Evolutionary conservation across 805 yeast species (phyloP).

Genomic region (Hanseniaspora hatyaiensis): DNA sequence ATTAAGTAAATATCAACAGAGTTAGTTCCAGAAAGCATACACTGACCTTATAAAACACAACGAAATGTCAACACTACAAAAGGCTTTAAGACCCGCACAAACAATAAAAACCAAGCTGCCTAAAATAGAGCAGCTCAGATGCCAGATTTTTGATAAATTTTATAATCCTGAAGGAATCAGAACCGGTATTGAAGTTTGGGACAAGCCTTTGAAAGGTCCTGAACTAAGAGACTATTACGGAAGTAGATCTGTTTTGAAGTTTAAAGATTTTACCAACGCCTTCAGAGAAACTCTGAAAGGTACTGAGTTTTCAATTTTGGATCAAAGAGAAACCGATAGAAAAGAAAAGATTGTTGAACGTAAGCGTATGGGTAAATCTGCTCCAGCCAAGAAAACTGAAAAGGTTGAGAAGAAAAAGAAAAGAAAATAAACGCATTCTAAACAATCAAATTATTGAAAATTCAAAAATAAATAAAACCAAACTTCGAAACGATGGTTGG

Average conservation of each 20-base stretch:
- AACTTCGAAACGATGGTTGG: no score
- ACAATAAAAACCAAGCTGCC: slow-evolving; percentile 32
- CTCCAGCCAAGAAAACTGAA: slow-evolving; percentile 63
- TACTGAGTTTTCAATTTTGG: slow-evolving; percentile 41
- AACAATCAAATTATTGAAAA: no score
- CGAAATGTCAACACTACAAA: slow-evolving; percentile 6
- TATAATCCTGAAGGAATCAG: slow-evolving; percentile 56
- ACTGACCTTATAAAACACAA: no score
- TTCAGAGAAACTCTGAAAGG: slow-evolving; percentile 27
- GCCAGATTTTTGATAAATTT: slow-evolving; percentile 55
- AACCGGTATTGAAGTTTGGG: slow-evolving; percentile 61
- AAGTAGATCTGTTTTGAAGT: slow-evolving; percentile 54
- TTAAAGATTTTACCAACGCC: slow-evolving; percentile 41
- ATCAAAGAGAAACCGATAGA: slow-evolving; percentile 62
- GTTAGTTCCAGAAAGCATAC: no score
- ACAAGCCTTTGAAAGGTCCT: slow-evolving; percentile 61
- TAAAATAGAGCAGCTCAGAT: slow-evolving; percentile 7
- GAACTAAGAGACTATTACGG: slow-evolving; percentile 64
- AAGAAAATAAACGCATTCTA: slow-evolving; percentile 26
- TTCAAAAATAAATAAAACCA: no score
- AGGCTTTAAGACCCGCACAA: slow-evolving; percentile 40
- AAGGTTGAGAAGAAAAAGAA: slow-evolving; percentile 33
- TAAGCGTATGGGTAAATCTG: slow-evolving; percentile 81
- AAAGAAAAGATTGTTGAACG: slow-evolving; percentile 49
- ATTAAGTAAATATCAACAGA: no score